These are phyloP conservation scores for Phaeotremella skinneri DNA, from an alignment of 768 basidiomycete species.

Conservation along the genomic window DNA sequence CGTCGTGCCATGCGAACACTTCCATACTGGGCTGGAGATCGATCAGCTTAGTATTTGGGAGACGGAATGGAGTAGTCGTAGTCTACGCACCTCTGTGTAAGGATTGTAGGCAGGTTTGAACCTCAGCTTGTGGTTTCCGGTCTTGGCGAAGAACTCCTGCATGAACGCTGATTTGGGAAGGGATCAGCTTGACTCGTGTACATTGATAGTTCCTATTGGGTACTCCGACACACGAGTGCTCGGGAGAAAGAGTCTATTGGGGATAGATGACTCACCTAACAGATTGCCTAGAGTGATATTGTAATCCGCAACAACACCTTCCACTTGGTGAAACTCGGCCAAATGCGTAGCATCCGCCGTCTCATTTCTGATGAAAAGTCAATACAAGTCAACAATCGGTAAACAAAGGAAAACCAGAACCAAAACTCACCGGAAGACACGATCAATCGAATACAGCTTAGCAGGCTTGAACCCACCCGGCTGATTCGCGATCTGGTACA, in stretches of 20 bases:
- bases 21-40: slow-evolving; percentile 60
- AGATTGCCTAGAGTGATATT: slow-evolving; percentile 89
- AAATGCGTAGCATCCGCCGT: slow-evolving; percentile 97
- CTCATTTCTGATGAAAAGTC: slow-evolving; percentile 67
- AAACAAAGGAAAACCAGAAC: background rate
- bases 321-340: slow-evolving; percentile 99
- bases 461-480: slow-evolving; percentile 76
- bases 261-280: slow-evolving; percentile 63
- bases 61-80: background rate
- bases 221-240: background rate
- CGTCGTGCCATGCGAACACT: slow-evolving; percentile 97
- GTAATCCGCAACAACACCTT: slow-evolving; percentile 95
- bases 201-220: background rate
- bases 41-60: slow-evolving; percentile 7
- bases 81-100: slow-evolving; percentile 76
- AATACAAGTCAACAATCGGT: background rate
- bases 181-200: background rate
- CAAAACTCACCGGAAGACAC: slow-evolving; percentile 68
- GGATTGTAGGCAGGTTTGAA: slow-evolving; percentile 99
- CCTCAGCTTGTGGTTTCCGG: slow-evolving; percentile 87
- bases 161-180: slow-evolving; percentile 71
- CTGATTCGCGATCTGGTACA: slow-evolving; percentile 87
- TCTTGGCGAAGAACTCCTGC: slow-evolving; percentile 96
- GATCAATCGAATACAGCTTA: slow-evolving; percentile 94
- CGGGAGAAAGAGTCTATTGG: background rate